Base-by-base conservation (phyloP, 768 basidiomycete species). In the Krasilnikovozyma curviuscula region DNA sequence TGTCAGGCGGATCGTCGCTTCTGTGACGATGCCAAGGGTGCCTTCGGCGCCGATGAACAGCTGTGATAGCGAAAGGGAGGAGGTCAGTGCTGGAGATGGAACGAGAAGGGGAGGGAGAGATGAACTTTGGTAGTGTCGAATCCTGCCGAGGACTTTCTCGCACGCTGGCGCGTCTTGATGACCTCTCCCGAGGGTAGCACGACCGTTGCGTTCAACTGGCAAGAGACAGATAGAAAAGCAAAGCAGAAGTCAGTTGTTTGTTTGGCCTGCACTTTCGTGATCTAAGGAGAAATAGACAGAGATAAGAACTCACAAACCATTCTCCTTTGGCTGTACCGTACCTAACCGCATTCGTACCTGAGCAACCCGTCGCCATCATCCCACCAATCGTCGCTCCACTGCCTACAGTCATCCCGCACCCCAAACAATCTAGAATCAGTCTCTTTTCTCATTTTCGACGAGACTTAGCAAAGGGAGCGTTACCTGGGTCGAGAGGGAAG, bases 291-390 rank as follows among this genome's bases (percentile, higher is more conserved):
- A n/a, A n/a, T n/a, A n/a, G n/a, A n/a, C n/a, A n/a, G n/a, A n/a
- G n/a, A n/a, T n/a, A n/a, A 33, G 80, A 64, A 57, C 82, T 85
- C 41, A 85, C 67, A 59, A 84, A 82, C 83, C 83, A 85, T 65
- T 86, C 84, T 0, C 72, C 79, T 61, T 78, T 80, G 5, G 84
- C 83, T 13, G 84, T 86, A 43, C 83, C 85, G 62, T 85, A 88
- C 52, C 82, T 69, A 8, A 83, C 45, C 31, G 56, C 70, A 73
- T 71, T 65, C 73, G 83, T 85, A 44, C 83, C 83, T 41, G 76
- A 78, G 57, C 83, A 86, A 8, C 83, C 82, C 2, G 83, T 88
- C 8, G 78, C 78, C 43, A 82, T 76, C 83, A 85, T 86, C 6
- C 84, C 83, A 10, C 83, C 85, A 53, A 86, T 83, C 41, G 44